Evolutionary conservation across 306 rosid species (phyloP), one percentile per base, ranked within the genome.

Genomic region (Luffa acutangula): DNA sequence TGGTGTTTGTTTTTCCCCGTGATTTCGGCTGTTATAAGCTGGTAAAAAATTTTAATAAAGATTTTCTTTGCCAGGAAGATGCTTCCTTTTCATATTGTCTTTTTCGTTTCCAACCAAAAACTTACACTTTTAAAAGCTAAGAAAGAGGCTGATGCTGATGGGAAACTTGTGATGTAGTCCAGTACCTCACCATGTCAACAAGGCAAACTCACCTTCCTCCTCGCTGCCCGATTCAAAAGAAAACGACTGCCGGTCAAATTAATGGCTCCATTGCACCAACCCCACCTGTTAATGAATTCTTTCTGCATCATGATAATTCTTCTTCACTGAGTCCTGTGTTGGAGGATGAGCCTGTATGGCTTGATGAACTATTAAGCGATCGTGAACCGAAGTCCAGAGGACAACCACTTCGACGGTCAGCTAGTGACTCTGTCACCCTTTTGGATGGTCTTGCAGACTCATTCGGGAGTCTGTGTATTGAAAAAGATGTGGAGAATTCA

Each of bases 131-230:
- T 39, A 57, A 77, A 74, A 77, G 80, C 39, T 25, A 20, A 36
- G 51, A 57, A 49, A 49, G 60, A 73, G 62, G 80, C 34, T 77
- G 79, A 49, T 81, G 86, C 81, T 75, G 80, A 84, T 54, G 76
- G 75, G 54, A 75, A 34, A 77, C 80, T 80, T 63, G 72, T 79
- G 39, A 79, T 65, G 4, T 79, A 77, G 78, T 82, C 76, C 69
- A 82, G 82, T 21, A 81, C 5, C 85, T 79, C 62, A 82, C 82
- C 58, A 86, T 86, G 89, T 76, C 89, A 48, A 79, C 89, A 63
- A 84, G 85, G 78, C 89, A 86, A 76, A 72, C 85, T 76, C 85
- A 81, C 41, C 89, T 86, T 51, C 89, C 89, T 84, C 89, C 87
- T 37, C 89, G 89, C 41, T 82, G 87, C 76, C 87, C 89, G 20